Percentiles rank a stretch among this genome's conserved stretches.
phyloP scores from a whole-genome alignment of 345 rosid species.

The Trapa bicornis region DNA sequence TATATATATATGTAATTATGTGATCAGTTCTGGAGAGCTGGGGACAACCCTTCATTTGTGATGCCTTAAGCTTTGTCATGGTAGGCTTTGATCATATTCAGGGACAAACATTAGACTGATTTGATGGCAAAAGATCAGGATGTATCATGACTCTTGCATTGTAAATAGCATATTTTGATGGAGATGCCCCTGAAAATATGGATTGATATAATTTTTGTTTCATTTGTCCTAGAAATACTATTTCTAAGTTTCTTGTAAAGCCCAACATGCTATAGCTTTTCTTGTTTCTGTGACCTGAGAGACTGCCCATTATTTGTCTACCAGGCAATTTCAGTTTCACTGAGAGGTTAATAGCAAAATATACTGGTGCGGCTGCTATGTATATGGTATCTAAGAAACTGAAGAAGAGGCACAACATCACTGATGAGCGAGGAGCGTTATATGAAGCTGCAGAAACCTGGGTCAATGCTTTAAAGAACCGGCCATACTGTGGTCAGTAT shows the following conservation, averaged over 20 bases:
- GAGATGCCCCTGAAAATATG: background rate
- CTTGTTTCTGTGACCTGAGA: background rate
- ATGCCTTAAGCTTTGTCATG: background rate
- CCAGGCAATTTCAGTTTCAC: slow-evolving; percentile 80
- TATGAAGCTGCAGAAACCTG: slow-evolving; percentile 89
- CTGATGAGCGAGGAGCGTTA: slow-evolving; percentile 79
- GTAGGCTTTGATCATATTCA: background rate
- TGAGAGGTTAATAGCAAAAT: slow-evolving; percentile 72
- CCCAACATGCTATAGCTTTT: background rate
- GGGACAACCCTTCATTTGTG: background rate
- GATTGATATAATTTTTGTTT: too few species aligned
- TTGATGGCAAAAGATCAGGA: background rate
- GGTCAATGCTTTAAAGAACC: slow-evolving; percentile 73
- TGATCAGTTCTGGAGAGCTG: background rate
- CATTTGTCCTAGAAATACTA: too few species aligned
- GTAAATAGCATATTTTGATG: background rate
- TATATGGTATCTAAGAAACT: slow-evolving; percentile 82
- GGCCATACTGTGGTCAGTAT: slow-evolving; percentile 17
- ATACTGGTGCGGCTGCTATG: slow-evolving; percentile 90
- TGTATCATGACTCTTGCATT: background rate
- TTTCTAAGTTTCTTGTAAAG: too few species aligned
- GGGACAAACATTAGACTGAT: background rate
- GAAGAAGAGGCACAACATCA: slow-evolving; percentile 83
- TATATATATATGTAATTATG: background rate
- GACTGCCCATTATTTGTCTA: background rate